Percentiles rank a stretch among this genome's conserved stretches.
These are phyloP conservation scores for Juncus inflexus DNA, from an alignment of 176 grass and related monocot genomes.

Conservation along the genomic window DNA sequence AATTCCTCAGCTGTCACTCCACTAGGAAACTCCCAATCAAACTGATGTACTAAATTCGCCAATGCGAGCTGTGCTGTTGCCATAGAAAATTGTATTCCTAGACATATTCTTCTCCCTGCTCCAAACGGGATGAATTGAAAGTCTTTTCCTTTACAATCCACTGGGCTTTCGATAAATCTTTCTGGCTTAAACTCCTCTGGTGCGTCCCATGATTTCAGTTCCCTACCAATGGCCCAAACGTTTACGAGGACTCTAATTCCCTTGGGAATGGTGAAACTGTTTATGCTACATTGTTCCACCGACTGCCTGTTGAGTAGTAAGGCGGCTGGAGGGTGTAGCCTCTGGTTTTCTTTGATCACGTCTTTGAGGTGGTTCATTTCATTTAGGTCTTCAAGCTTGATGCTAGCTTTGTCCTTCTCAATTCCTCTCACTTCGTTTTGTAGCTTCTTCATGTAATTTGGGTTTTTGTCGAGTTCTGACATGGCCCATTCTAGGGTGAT, in stretches of 20 bases:
- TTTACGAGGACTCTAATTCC: conserved; percentile 47
- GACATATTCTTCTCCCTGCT: conserved; percentile 34
- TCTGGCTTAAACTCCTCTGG: conserved; percentile 54
- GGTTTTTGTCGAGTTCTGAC: conserved; percentile 43
- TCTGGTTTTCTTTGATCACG: conserved; percentile 46
- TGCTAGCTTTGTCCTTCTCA: background rate
- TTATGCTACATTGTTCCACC: conserved; percentile 28
- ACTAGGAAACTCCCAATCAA: conserved; percentile 48
- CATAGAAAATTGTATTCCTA: conserved; percentile 37
- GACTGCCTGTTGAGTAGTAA: conserved; percentile 41
- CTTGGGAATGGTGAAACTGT: conserved; percentile 27
- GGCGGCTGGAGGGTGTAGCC: conserved; percentile 18
- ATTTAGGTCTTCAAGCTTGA: background rate
- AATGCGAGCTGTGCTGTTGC: conserved; percentile 42
- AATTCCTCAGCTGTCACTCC: conserved; percentile 26
- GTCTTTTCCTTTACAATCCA: conserved; percentile 41
- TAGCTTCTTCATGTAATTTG: conserved; percentile 25
- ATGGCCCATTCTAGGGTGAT: conserved; percentile 42
- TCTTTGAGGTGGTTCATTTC: conserved; percentile 30
- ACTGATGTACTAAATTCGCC: conserved; percentile 31
- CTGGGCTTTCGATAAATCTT: conserved; percentile 28
- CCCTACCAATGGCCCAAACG: conserved; percentile 41
- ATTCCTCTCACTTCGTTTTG: conserved; percentile 24
- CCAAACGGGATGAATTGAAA: conserved; percentile 56
- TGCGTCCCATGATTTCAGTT: conserved; percentile 36